Conservation (phyloP, 768 basidiomycete genomes). For the Termitomyces heimii region DNA sequence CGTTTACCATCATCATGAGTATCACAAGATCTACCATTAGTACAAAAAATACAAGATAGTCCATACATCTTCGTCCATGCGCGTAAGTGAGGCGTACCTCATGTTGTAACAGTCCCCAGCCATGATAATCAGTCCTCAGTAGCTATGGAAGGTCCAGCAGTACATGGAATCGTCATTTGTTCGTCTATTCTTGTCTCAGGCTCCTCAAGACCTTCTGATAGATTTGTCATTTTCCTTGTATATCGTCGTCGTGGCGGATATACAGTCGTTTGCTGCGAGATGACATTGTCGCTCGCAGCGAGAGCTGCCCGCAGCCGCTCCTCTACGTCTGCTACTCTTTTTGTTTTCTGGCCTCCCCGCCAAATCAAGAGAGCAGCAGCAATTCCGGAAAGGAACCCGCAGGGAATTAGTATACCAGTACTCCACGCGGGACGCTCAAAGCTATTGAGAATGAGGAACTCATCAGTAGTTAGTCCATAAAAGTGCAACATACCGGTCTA, state of each 20-base stretch:
- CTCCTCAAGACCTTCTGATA: constrained; percentile 10
- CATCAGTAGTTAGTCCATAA: neutral
- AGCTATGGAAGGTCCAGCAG: constrained; percentile 8
- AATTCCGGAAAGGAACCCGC: constrained; percentile 74
- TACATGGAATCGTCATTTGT: constrained; percentile 30
- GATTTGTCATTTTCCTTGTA: constrained; percentile 1
- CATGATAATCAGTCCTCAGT: constrained; percentile 2
- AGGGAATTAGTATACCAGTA: constrained; percentile 64
- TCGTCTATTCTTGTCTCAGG: constrained; percentile 28
- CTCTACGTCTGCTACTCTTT: constrained; percentile 59
- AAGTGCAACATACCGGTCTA: constrained; percentile 45
- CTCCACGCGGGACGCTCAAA: constrained; percentile 67
- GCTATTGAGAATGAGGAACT: constrained; percentile 20
- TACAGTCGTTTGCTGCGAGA: neutral
- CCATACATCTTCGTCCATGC: neutral
- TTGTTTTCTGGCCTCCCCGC: constrained; percentile 64
- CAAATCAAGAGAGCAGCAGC: constrained; percentile 68
- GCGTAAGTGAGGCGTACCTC: neutral
- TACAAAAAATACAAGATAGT: neutral
- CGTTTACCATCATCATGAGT: constrained; percentile 26
- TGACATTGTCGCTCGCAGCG: constrained; percentile 3
- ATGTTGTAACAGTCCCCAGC: neutral
- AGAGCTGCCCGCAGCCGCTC: constrained; percentile 49
- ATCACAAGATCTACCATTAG: neutral
- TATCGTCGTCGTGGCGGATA: neutral